Conservation (phyloP, 805 yeast genomes). For the Candida michaelii region DNA sequence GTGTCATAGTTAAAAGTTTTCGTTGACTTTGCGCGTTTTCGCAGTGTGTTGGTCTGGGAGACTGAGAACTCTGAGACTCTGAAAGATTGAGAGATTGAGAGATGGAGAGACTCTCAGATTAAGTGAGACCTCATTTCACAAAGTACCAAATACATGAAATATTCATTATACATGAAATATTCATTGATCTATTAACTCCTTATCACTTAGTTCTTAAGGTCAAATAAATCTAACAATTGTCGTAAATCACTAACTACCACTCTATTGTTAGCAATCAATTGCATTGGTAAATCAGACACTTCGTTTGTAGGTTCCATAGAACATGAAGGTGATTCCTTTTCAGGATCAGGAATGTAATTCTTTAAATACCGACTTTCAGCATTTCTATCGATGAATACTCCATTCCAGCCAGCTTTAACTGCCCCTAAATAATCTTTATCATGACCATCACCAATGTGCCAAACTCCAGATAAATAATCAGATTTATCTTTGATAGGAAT, state of each 20-base stretch:
- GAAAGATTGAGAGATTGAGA: too few species aligned
- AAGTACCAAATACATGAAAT: too few species aligned
- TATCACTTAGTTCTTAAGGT: too few species aligned
- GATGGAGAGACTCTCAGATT: too few species aligned
- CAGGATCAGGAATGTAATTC: constrained; percentile 12
- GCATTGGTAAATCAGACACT: constrained; percentile 12
- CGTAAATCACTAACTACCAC: constrained; percentile 24
- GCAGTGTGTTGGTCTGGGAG: too few species aligned
- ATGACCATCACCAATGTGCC: constrained; percentile 72
- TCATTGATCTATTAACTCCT: too few species aligned
- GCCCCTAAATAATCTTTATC: constrained; percentile 56
- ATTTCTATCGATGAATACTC: constrained; percentile 52
- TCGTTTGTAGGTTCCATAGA: constrained; percentile 9
- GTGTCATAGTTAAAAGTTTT: constrained; percentile 6
- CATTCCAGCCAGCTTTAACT: constrained; percentile 58
- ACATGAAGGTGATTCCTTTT: constrained; percentile 13
- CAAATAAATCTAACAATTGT: constrained; percentile 9
- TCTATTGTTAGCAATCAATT: constrained; percentile 34
- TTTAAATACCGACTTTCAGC: constrained; percentile 17
- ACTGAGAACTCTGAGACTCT: too few species aligned
- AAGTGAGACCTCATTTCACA: too few species aligned
- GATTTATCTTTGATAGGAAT: constrained; percentile 12
- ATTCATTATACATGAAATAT: too few species aligned
- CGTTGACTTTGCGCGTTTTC: constrained; percentile 2
- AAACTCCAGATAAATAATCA: constrained; percentile 26